Evolutionary conservation across 805 yeast species (phyloP).

Genomic region (Nakazawaea anatomiae): DNA sequence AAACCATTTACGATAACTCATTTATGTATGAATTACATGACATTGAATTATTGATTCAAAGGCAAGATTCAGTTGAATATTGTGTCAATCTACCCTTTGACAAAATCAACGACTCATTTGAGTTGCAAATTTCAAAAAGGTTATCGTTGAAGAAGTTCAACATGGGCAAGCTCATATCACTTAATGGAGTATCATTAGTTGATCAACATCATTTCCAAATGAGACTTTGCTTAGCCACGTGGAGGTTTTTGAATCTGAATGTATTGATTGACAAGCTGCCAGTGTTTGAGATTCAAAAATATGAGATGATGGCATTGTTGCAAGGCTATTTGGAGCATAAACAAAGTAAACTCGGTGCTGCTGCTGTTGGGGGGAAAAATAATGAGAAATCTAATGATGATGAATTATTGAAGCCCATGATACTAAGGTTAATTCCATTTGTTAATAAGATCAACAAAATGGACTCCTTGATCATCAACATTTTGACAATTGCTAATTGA

Average conservation of each 20-base stretch:
- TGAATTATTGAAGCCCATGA: neutral
- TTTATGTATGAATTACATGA: slow-evolving; percentile 54
- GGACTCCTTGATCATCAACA: neutral
- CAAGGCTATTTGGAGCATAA: neutral
- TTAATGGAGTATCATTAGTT: neutral
- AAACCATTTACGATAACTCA: slow-evolving; percentile 51
- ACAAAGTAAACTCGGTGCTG: too few relatives aligned
- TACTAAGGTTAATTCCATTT: neutral
- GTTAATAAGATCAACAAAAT: neutral
- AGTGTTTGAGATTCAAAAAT: neutral
- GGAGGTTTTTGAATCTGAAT: neutral
- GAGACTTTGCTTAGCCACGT: neutral
- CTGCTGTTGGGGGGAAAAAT: too few relatives aligned
- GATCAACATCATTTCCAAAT: neutral
- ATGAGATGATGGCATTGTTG: neutral
- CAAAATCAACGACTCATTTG: neutral
- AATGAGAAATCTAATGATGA: neutral
- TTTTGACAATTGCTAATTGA: neutral
- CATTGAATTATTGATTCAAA: slow-evolving; percentile 31
- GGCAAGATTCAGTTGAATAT: neutral
- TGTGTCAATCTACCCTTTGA: slow-evolving; percentile 9
- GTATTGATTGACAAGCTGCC: neutral
- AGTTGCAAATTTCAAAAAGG: neutral
- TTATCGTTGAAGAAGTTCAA: slow-evolving; percentile 1
- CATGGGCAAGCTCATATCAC: neutral